Percentiles rank a stretch among this genome's conserved stretches.
phyloP scores from a whole-genome alignment of 345 rosid genomes.

The Brassica nigra region DNA sequence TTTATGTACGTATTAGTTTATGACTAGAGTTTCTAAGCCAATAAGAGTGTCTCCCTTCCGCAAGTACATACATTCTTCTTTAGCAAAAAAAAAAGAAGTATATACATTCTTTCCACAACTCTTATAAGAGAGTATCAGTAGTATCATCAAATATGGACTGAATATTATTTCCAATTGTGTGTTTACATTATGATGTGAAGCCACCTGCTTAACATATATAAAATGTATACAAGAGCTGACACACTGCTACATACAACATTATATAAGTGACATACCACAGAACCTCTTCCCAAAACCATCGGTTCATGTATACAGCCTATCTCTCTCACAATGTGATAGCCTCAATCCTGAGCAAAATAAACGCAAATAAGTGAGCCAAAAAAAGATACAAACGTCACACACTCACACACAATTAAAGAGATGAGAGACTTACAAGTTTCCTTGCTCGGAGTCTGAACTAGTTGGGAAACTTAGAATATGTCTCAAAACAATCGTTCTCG shows the following conservation, averaged over 20 bases:
- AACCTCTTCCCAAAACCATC: constrained; percentile 24
- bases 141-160: not conserved
- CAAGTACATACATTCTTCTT: not conserved
- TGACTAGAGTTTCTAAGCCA: too few relatives aligned
- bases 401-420: not conserved
- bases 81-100: too few relatives aligned
- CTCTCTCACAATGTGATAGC: constrained; percentile 36
- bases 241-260: constrained; percentile 16
- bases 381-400: not conserved
- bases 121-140: not conserved
- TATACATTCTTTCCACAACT: not conserved
- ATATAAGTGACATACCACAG: constrained; percentile 14
- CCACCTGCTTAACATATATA: not conserved
- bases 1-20: too few relatives aligned
- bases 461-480: constrained; percentile 54
- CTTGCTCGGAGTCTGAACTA: constrained; percentile 39
- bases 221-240: constrained; percentile 5
- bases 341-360: constrained; percentile 36
- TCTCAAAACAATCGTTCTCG: constrained; percentile 70
- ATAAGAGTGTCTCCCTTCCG: not conserved
- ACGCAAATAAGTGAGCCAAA: constrained; percentile 20
- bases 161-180: constrained; percentile 1
- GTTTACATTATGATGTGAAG: not conserved
- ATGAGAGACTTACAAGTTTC: constrained; percentile 30
- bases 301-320: constrained; percentile 5